These are phyloP conservation scores for Mentha longifolia DNA, from an alignment of 257 asterid genomes.

Conservation along the genomic window DNA sequence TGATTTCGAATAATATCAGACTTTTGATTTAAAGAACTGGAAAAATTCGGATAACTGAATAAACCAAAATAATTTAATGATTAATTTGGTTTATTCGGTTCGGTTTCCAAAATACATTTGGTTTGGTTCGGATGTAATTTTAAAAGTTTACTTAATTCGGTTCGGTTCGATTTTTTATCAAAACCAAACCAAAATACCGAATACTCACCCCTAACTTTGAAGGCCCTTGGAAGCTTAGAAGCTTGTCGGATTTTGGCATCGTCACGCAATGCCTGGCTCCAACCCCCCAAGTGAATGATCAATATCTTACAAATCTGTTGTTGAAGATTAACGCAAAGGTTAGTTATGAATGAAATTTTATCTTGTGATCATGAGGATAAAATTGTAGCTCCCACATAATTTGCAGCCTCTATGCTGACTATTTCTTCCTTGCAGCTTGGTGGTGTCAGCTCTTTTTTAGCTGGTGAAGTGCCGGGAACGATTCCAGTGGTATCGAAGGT, in stretches of 20 bases:
- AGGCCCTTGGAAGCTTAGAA: conserved; percentile 97
- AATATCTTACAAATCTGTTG: conserved; percentile 75
- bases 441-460: conserved; percentile 75
- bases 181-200: too few relatives aligned
- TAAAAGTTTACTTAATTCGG: too few relatives aligned
- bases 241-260: conserved; percentile 80
- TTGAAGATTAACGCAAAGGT: conserved; percentile 95
- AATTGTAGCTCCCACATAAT: not conserved
- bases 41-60: too few relatives aligned
- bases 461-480: conserved; percentile 56
- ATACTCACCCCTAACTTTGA: not conserved
- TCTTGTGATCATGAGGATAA: not conserved
- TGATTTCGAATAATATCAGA: too few relatives aligned
- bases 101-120: too few relatives aligned
- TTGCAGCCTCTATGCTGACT: too few relatives aligned
- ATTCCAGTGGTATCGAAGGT: conserved; percentile 74
- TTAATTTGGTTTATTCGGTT: too few relatives aligned
- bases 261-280: conserved; percentile 92
- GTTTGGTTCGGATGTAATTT: too few relatives aligned
- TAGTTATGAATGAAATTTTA: conserved; percentile 14
- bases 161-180: too few relatives aligned
- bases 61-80: too few relatives aligned
- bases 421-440: conserved; percentile 73
- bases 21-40: too few relatives aligned
- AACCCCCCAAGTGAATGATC: conserved; percentile 70